Percentiles rank a stretch among this genome's conserved stretches.
Evolutionary conservation across 176 grass and related monocot genomes (phyloP).

Genomic region (Oryza australiensis): DNA sequence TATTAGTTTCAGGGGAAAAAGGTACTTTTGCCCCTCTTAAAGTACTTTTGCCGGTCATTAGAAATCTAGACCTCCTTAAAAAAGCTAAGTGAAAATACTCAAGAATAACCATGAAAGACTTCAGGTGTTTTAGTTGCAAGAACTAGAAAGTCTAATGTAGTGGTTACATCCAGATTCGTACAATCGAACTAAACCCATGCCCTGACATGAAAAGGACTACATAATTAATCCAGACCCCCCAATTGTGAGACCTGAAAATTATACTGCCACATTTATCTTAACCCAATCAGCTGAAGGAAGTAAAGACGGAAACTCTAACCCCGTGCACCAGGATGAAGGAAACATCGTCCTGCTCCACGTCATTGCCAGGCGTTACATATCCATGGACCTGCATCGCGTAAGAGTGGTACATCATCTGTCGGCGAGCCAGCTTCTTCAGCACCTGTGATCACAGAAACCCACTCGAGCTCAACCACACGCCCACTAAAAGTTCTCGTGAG

Average conservation of each 20-base stretch:
- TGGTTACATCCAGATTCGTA: constrained; percentile 10
- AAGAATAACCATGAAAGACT: constrained; percentile 8
- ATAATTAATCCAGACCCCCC: background rate
- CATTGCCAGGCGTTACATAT: constrained; percentile 50
- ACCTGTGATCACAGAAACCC: constrained; percentile 52
- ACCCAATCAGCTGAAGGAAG: constrained; percentile 18
- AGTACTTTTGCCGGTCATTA: background rate
- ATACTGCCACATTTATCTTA: background rate
- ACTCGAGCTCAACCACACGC: constrained; percentile 11
- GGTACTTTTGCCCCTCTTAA: background rate
- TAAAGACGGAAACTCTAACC: constrained; percentile 51
- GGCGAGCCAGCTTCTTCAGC: constrained; percentile 79
- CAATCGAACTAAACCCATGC: constrained; percentile 25
- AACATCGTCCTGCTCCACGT: constrained; percentile 41
- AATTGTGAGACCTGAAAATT: constrained; percentile 28
- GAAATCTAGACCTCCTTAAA: constrained; percentile 8
- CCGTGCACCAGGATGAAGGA: constrained; percentile 84
- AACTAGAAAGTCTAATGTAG: background rate
- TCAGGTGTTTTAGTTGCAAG: constrained; percentile 20
- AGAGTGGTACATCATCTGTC: constrained; percentile 89
- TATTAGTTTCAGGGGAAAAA: background rate
- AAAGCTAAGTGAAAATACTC: background rate
- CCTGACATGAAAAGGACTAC: constrained; percentile 32
- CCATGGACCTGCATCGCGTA: constrained; percentile 96
- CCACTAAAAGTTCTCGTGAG: constrained; percentile 1